Evolutionary conservation across 768 basidiomycete genomes (phyloP).

Genomic region (Termitomyces sp.): DNA sequence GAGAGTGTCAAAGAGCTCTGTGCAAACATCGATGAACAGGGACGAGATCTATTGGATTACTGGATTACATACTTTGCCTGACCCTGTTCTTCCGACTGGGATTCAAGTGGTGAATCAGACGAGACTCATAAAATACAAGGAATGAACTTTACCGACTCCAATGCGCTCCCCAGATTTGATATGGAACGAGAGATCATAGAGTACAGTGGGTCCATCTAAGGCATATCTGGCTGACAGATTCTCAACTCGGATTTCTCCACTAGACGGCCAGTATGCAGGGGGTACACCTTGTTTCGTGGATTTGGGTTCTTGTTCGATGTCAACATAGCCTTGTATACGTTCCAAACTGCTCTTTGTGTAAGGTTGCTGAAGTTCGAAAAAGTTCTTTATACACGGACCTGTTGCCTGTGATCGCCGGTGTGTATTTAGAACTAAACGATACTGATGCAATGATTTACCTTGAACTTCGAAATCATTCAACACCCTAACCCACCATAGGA

Average conservation of each 20-base stretch:
- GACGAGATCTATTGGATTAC: neutral
- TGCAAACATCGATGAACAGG: neutral
- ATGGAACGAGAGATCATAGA: conserved; percentile 46
- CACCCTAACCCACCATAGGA: conserved; percentile 42
- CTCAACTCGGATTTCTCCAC: conserved; percentile 48
- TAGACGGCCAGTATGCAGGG: conserved; percentile 64
- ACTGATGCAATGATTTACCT: conserved; percentile 14
- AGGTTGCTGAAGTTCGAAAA: neutral
- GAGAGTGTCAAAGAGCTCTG: conserved; percentile 56
- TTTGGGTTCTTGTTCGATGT: conserved; percentile 52
- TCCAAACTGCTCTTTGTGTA: conserved; percentile 37
- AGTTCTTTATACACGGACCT: conserved; percentile 25
- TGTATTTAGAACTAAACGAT: conserved; percentile 20
- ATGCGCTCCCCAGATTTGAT: conserved; percentile 55
- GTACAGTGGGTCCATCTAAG: conserved; percentile 46
- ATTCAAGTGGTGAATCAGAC: neutral
- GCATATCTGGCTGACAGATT: conserved; percentile 54
- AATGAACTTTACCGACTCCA: conserved; percentile 34
- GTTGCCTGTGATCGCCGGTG: conserved; percentile 24
- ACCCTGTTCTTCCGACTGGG: conserved; percentile 38
- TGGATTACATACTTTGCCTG: conserved; percentile 31
- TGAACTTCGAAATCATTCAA: conserved; percentile 41
- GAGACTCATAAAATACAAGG: neutral
- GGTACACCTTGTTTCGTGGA: conserved; percentile 37
- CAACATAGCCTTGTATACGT: conserved; percentile 64